Conservation (phyloP, 2,329 filamentous ascomycete genomes). For the Phyllosticta ampelicida region DNA sequence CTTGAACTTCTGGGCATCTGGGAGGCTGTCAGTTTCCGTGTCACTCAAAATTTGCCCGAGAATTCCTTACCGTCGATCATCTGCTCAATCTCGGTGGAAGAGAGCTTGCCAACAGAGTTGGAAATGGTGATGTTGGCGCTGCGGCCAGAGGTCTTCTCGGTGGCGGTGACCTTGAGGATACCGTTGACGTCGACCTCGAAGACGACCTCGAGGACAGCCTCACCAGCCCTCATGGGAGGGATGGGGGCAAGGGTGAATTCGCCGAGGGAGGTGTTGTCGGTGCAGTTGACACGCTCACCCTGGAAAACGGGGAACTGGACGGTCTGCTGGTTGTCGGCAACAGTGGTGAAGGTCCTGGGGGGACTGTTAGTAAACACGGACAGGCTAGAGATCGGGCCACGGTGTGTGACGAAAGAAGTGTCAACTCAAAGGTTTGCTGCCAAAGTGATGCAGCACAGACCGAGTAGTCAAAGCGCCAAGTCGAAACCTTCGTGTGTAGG, state of each 20-base stretch:
- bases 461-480: no score
- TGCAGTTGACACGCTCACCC: slow-evolving; percentile 95
- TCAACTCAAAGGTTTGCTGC: no score
- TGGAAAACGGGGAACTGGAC: slow-evolving; percentile 91
- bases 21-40: slow-evolving; percentile 5
- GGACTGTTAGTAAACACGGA: no score
- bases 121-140: slow-evolving; percentile 99
- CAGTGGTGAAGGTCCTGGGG: slow-evolving; percentile 82
- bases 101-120: slow-evolving; percentile 99
- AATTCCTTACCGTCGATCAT: slow-evolving; percentile 68
- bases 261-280: slow-evolving; percentile 94
- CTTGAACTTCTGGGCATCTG: slow-evolving; percentile 98
- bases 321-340: slow-evolving; percentile 54
- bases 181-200: slow-evolving; percentile 99
- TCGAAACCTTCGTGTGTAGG: no score
- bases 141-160: slow-evolving; percentile 96
- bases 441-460: no score
- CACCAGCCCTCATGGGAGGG: slow-evolving; percentile 80
- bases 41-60: not conserved
- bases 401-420: no score
- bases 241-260: slow-evolving; percentile 93
- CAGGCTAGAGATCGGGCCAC: no score
- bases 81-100: slow-evolving; percentile 85
- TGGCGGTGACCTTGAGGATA: slow-evolving; percentile 98
- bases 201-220: slow-evolving; percentile 92